Conservation (phyloP, 345 rosid genomes). For the Geranium brycei region DNA sequence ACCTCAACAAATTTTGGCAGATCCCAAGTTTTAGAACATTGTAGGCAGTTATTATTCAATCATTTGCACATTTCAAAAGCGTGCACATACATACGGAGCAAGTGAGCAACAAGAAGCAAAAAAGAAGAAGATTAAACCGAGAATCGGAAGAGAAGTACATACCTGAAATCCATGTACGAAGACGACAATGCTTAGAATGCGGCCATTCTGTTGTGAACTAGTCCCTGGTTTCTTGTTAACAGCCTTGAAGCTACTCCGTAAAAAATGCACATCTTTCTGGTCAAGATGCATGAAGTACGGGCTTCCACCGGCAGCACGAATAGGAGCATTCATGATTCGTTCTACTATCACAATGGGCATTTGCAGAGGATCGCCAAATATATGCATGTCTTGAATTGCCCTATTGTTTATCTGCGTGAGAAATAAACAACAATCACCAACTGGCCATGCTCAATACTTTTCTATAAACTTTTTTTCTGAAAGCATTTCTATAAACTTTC, state of each 20-base stretch:
- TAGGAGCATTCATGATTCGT: conserved; percentile 74
- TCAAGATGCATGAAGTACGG: conserved; percentile 63
- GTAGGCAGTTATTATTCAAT: neutral
- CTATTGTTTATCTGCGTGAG: conserved; percentile 66
- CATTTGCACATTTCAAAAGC: neutral
- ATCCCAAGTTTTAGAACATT: no score
- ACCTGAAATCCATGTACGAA: conserved; percentile 98
- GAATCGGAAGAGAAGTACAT: conserved; percentile 12
- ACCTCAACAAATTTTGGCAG: no score
- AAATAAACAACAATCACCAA: neutral
- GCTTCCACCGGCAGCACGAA: conserved; percentile 67
- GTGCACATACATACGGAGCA: neutral
- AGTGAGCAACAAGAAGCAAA: neutral
- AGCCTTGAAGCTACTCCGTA: neutral
- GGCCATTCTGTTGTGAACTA: conserved; percentile 22
- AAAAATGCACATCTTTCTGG: neutral
- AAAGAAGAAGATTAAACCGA: neutral
- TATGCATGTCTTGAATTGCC: conserved; percentile 85
- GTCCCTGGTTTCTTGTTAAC: conserved; percentile 6
- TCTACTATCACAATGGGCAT: conserved; percentile 75
- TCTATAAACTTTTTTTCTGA: conserved; percentile 7
- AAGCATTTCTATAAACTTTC: conserved; percentile 8
- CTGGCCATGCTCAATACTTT: neutral
- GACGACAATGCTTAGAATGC: conserved; percentile 54
- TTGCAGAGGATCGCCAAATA: conserved; percentile 71